phyloP scores from a whole-genome alignment of 1,139 yeast species.

The Hyphopichia wangnamkhiaoensis region DNA sequence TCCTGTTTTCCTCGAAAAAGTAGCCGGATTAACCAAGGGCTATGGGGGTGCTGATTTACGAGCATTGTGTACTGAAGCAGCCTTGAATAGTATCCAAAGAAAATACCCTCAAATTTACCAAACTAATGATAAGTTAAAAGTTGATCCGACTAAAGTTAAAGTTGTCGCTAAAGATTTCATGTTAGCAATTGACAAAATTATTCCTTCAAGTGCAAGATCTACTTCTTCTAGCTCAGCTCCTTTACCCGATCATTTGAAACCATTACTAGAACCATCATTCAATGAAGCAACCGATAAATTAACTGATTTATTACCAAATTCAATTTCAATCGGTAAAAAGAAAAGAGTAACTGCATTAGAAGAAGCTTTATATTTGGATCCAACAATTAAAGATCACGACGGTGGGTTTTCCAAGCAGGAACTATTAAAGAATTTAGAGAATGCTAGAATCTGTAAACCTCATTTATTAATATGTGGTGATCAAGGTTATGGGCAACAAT shows the following conservation, averaged over 20 bases:
- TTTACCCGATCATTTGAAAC: conserved; percentile 69
- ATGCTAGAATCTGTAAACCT: conserved; percentile 79
- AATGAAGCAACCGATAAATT: conserved; percentile 49
- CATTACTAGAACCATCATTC: conserved; percentile 58
- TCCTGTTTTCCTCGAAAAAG: conserved; percentile 57
- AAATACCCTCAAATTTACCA: conserved; percentile 90
- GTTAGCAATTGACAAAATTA: conserved; percentile 79
- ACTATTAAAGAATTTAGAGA: conserved; percentile 56
- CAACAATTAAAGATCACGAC: conserved; percentile 55
- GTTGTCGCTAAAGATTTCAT: conserved; percentile 88
- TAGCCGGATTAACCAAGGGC: conserved; percentile 87
- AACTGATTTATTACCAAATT: conserved; percentile 63
- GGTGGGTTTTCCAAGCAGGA: conserved; percentile 74
- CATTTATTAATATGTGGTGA: conserved; percentile 72
- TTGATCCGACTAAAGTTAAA: conserved; percentile 69
- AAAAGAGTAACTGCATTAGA: conserved; percentile 62
- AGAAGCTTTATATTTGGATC: conserved; percentile 68
- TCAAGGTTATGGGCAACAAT: conserved; percentile 87
- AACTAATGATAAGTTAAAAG: conserved; percentile 69
- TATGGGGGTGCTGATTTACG: conserved; percentile 98
- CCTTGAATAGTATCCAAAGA: conserved; percentile 86
- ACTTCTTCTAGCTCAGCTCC: conserved; percentile 76
- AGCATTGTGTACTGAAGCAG: conserved; percentile 95
- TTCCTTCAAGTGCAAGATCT: conserved; percentile 91
- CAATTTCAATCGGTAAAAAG: conserved; percentile 28